phyloP scores from a whole-genome alignment of 441 rosid species.

The Flueggea neowawraea region DNA sequence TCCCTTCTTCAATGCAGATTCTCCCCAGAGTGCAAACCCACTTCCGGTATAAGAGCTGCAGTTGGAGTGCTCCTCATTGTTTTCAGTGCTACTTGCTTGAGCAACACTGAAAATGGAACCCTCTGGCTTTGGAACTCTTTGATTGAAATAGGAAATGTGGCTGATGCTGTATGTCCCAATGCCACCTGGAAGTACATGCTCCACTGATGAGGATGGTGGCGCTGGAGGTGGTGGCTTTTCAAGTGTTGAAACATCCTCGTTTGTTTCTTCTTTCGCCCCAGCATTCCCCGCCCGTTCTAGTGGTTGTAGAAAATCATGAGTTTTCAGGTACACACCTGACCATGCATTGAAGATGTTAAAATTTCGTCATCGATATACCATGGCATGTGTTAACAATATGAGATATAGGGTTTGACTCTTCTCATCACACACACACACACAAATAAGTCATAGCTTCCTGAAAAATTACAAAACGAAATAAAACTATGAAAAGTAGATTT shows the following conservation, averaged over 20 bases:
- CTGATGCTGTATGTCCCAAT: constrained; percentile 84
- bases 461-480: too few relatives aligned
- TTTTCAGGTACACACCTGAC: constrained; percentile 59
- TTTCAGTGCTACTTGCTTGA: constrained; percentile 43
- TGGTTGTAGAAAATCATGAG: constrained; percentile 84
- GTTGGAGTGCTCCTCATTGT: constrained; percentile 59
- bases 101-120: constrained; percentile 31
- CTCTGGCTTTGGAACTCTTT: constrained; percentile 66
- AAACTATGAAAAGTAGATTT: too few relatives aligned
- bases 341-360: constrained; percentile 3
- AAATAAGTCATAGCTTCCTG: too few relatives aligned
- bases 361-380: too few relatives aligned
- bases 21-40: constrained; percentile 74
- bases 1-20: constrained; percentile 79
- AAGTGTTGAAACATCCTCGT: constrained; percentile 24
- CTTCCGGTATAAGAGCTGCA: constrained; percentile 62
- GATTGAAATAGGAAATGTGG: constrained; percentile 59
- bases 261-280: constrained; percentile 47
- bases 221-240: constrained; percentile 62
- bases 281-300: constrained; percentile 49
- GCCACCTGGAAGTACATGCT: constrained; percentile 86
- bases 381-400: too few relatives aligned
- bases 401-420: too few relatives aligned
- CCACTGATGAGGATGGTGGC: constrained; percentile 49
- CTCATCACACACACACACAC: too few relatives aligned